Percentiles rank a stretch among this genome's conserved stretches.
Evolutionary conservation across 352 stramenopile genomes (phyloP).

Genomic region (Globisporangium splendens): DNA sequence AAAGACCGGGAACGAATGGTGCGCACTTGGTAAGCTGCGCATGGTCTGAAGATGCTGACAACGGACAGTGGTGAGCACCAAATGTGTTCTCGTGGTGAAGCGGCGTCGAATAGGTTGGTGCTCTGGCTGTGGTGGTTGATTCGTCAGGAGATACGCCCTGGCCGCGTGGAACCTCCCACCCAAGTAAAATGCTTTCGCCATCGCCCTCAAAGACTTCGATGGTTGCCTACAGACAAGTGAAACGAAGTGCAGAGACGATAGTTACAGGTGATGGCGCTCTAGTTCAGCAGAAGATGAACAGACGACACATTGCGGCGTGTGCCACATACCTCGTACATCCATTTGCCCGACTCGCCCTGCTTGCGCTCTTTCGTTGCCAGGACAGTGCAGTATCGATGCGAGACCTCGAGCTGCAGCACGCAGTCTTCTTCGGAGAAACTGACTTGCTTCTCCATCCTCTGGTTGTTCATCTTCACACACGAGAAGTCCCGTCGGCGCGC

Average conservation of each 20-base stretch:
- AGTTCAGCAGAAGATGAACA: too few species aligned
- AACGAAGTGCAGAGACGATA: neutral
- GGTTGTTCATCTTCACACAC: slow-evolving; percentile 67
- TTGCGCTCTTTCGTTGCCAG: slow-evolving; percentile 65
- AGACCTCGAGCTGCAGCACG: slow-evolving; percentile 57
- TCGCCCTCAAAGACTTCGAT: slow-evolving; percentile 54
- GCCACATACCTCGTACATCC: slow-evolving; percentile 67
- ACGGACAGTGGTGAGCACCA: neutral
- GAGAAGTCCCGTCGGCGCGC: slow-evolving; percentile 61
- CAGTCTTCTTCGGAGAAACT: slow-evolving; percentile 78
- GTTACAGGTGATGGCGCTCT: neutral
- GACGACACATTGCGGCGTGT: too few species aligned
- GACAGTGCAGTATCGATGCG: slow-evolving; percentile 68
- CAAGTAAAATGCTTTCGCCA: slow-evolving; percentile 69
- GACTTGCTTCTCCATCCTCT: slow-evolving; percentile 46
- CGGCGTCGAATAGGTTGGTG: neutral
- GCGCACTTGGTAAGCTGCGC: neutral
- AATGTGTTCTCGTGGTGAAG: too few species aligned
- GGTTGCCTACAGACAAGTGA: slow-evolving; percentile 13
- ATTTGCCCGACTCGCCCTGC: slow-evolving; percentile 67
- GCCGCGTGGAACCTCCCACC: slow-evolving; percentile 65
- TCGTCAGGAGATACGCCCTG: neutral
- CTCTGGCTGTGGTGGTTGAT: neutral
- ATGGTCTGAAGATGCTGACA: neutral
- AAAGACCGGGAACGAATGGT: slow-evolving; percentile 56